Evolutionary conservation across 2,329 filamentous ascomycete genomes (phyloP).

Genomic region (Sphaerulina musiva): DNA sequence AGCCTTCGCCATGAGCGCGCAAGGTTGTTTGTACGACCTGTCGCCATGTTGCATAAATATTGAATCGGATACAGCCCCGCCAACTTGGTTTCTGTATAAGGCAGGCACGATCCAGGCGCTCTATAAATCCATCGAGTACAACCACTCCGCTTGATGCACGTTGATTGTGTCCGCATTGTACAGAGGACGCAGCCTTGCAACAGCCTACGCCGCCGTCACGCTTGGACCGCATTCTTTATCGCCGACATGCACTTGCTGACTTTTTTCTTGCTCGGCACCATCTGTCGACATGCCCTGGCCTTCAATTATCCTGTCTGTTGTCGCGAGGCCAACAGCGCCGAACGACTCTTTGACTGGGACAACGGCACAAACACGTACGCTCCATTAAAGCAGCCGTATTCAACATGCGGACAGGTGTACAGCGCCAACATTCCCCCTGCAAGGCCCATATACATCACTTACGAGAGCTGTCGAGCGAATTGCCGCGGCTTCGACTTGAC

Average conservation of each 20-base stretch:
- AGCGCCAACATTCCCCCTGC: background rate
- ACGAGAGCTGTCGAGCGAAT: background rate
- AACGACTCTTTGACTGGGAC: background rate
- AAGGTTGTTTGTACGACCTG: background rate
- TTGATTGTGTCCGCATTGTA: too few species aligned
- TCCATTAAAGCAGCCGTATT: background rate
- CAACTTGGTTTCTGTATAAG: background rate
- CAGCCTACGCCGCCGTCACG: background rate
- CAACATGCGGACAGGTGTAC: constrained; percentile 3
- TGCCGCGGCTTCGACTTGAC: constrained; percentile 5
- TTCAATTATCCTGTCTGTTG: background rate
- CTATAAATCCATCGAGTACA: too few species aligned
- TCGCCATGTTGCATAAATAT: background rate
- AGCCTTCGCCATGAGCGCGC: background rate
- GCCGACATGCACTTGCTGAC: background rate
- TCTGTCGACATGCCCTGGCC: background rate
- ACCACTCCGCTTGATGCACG: too few species aligned
- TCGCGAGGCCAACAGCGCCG: background rate
- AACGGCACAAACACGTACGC: background rate
- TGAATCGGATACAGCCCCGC: background rate
- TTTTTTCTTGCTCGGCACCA: background rate
- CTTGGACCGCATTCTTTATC: background rate
- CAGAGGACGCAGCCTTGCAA: background rate
- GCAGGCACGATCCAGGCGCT: background rate
- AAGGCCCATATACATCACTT: constrained; percentile 1